These are phyloP conservation scores for Xylariomycetidae sp. DNA, from an alignment of 2,329 filamentous ascomycete genomes.

Conservation along the genomic window DNA sequence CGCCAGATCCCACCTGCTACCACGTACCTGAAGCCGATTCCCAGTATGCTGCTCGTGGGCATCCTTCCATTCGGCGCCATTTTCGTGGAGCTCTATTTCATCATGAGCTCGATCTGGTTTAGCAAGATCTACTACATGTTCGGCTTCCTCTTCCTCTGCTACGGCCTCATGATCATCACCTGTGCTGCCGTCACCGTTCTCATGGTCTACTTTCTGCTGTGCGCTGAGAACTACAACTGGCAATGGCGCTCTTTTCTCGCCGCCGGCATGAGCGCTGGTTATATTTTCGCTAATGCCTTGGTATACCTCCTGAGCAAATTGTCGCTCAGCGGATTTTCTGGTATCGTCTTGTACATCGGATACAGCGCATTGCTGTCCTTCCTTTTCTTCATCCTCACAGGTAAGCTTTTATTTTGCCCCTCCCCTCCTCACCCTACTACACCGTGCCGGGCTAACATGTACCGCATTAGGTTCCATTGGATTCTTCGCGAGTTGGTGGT, in stretches of 20 bases:
- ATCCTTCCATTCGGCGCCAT: constrained; percentile 94
- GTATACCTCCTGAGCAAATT: constrained; percentile 89
- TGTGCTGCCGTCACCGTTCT: constrained; percentile 88
- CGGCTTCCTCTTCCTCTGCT: constrained; percentile 96
- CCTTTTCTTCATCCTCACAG: constrained; percentile 88
- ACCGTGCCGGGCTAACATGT: no score
- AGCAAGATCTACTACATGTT: constrained; percentile 99
- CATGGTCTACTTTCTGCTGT: constrained; percentile 94
- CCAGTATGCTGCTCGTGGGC: constrained; percentile 87
- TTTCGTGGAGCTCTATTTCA: constrained; percentile 98
- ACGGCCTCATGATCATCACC: constrained; percentile 94
- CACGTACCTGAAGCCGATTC: constrained; percentile 79
- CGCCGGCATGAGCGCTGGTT: constrained; percentile 82
- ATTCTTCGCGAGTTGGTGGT: constrained; percentile 91
- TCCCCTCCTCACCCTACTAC: no score
- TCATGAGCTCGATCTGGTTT: constrained; percentile 99
- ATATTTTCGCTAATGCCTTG: constrained; percentile 88
- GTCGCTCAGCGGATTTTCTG: constrained; percentile 77
- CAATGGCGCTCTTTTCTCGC: constrained; percentile 95
- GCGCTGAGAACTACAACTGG: constrained; percentile 97
- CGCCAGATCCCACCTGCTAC: constrained; percentile 85
- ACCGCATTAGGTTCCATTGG: constrained; percentile 74
- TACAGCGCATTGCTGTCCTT: constrained; percentile 88
- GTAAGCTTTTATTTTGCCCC: constrained; percentile 51
- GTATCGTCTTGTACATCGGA: constrained; percentile 86